phyloP scores from a whole-genome alignment of 345 rosid species.

The Gossypium thurberi region DNA sequence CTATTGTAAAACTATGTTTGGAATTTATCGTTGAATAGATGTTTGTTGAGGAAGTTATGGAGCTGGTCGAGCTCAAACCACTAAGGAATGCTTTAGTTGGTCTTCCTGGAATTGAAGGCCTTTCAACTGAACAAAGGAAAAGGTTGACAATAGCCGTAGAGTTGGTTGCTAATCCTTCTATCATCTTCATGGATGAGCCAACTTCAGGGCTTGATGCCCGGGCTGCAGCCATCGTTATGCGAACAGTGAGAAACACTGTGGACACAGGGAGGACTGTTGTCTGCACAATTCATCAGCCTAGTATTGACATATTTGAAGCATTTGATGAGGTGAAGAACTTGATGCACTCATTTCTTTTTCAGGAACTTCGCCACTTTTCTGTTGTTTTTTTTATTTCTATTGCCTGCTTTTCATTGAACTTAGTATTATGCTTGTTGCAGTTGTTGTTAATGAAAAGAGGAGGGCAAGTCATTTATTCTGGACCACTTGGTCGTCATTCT shows the following conservation, averaged over 20 bases:
- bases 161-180: slow-evolving; percentile 87
- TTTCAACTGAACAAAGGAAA: slow-evolving; percentile 89
- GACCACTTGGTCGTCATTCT: background rate
- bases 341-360: slow-evolving; percentile 59
- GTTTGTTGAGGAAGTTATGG: slow-evolving; percentile 94
- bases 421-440: background rate
- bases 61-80: slow-evolving; percentile 73
- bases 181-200: slow-evolving; percentile 95
- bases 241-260: slow-evolving; percentile 85
- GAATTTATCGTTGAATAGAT: slow-evolving; percentile 29
- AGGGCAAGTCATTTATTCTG: background rate
- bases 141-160: slow-evolving; percentile 94
- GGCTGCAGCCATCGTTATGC: slow-evolving; percentile 96
- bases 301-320: slow-evolving; percentile 86
- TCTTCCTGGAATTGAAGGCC: slow-evolving; percentile 79
- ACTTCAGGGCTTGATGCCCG: slow-evolving; percentile 95
- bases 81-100: slow-evolving; percentile 75
- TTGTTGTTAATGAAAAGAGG: background rate
- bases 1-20: background rate
- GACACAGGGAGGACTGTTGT: slow-evolving; percentile 97
- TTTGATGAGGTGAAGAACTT: slow-evolving; percentile 67
- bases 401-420: background rate
- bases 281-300: slow-evolving; percentile 95
- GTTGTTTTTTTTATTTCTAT: background rate
- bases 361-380: slow-evolving; percentile 31